These are phyloP conservation scores for Leccinum disarticulatum DNA, from an alignment of 768 basidiomycete genomes.

Conservation along the genomic window DNA sequence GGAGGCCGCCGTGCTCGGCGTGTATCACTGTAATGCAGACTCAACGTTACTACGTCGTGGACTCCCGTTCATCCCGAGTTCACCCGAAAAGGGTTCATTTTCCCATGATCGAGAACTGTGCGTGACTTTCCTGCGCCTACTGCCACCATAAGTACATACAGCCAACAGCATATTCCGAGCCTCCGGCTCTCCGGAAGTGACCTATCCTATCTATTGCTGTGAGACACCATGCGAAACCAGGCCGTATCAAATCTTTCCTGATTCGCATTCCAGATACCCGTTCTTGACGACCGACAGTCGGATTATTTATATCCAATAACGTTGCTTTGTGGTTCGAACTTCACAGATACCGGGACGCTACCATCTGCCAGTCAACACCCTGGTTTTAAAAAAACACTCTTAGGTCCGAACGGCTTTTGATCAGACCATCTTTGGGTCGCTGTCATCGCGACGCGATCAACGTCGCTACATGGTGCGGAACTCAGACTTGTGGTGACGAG, in stretches of 20 bases:
- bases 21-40: too few relatives aligned
- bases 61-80: conserved; percentile 4
- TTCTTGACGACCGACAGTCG: background rate
- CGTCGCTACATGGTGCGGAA: background rate
- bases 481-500: too few relatives aligned
- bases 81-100: background rate
- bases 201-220: background rate
- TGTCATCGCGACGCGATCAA: background rate
- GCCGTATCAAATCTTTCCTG: background rate
- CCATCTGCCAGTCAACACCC: background rate
- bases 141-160: background rate
- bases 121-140: too few relatives aligned
- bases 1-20: too few relatives aligned
- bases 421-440: background rate
- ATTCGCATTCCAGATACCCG: background rate
- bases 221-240: background rate
- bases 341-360: background rate
- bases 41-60: background rate
- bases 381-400: background rate
- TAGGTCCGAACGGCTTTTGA: background rate
- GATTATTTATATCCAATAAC: background rate
- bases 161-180: background rate
- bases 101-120: background rate
- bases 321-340: conserved; percentile 3
- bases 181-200: background rate